Percentiles rank a stretch among this genome's conserved stretches.
Evolutionary conservation across 495 filamentous ascomycete genomes (phyloP).

Genomic region (Daldinia bambusicola): DNA sequence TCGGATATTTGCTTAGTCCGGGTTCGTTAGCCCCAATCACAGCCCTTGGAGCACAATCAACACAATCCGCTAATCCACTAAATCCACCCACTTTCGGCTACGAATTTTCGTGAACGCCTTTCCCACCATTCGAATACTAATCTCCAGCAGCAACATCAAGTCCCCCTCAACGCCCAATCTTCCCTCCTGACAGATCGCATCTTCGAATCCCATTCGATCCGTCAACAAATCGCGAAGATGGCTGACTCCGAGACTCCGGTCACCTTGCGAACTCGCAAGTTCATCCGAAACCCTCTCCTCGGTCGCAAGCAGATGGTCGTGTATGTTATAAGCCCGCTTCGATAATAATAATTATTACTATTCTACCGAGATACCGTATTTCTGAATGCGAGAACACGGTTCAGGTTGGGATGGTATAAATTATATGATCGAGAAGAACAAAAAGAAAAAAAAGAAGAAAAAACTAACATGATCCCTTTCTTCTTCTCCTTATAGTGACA

Average conservation of each 20-base stretch:
- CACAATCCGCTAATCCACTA: not conserved
- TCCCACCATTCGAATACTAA: constrained; percentile 13
- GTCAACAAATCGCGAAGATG: constrained; percentile 70
- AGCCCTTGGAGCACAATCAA: constrained; percentile 15
- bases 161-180: constrained; percentile 22
- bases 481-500: constrained; percentile 73
- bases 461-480: constrained; percentile 27
- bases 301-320: constrained; percentile 99
- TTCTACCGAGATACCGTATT: not conserved
- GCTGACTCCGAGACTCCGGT: constrained; percentile 85
- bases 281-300: constrained; percentile 99
- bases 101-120: constrained; percentile 27
- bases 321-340: constrained; percentile 70
- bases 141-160: constrained; percentile 13
- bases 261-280: constrained; percentile 99
- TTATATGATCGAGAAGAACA: no score
- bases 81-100: constrained; percentile 27
- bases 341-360: no score
- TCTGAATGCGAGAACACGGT: no score
- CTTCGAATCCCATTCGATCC: constrained; percentile 23
- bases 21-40: constrained; percentile 35
- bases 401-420: no score
- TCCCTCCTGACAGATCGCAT: constrained; percentile 25
- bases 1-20: constrained; percentile 10
- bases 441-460: no score